Percentiles rank a stretch among this genome's conserved stretches.
Evolutionary conservation across 345 rosid genomes (phyloP).

Genomic region (Microthlaspi erraticum): DNA sequence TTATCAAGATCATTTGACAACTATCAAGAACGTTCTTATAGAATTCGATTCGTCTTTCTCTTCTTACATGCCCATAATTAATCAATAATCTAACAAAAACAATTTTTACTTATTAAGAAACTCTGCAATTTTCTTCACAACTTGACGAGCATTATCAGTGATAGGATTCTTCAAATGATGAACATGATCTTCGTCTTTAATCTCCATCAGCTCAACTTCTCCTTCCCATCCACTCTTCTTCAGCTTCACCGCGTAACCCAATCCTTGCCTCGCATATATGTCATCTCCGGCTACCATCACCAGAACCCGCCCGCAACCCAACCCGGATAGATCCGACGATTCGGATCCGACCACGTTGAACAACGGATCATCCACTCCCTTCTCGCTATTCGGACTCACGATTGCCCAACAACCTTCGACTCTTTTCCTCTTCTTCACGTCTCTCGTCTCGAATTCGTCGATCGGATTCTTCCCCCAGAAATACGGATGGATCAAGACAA

Average conservation of each 20-base stretch:
- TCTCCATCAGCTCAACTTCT: constrained; percentile 46
- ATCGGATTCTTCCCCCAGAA: constrained; percentile 48
- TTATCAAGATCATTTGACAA: too few relatives aligned
- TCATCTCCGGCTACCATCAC: constrained; percentile 57
- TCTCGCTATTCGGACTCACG: constrained; percentile 43
- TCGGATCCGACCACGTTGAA: constrained; percentile 47
- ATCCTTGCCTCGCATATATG: constrained; percentile 45
- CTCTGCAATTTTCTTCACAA: constrained; percentile 36
- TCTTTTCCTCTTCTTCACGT: constrained; percentile 42
- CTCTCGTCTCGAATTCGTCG: constrained; percentile 36
- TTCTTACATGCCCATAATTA: too few relatives aligned
- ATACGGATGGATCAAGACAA: constrained; percentile 53
- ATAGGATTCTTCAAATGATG: constrained; percentile 44
- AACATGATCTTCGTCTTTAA: constrained; percentile 51
- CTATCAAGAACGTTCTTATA: too few relatives aligned
- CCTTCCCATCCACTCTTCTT: constrained; percentile 54
- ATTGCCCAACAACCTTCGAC: constrained; percentile 41
- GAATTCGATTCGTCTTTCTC: too few relatives aligned
- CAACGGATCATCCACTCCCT: constrained; percentile 56
- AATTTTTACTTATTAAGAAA: constrained; percentile 33
- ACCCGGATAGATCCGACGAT: constrained; percentile 34
- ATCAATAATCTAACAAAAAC: too few relatives aligned
- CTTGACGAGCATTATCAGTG: constrained; percentile 36
- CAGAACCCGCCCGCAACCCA: constrained; percentile 48
- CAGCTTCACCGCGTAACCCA: constrained; percentile 46